These are phyloP conservation scores for Amylocarpus encephaloides DNA, from an alignment of 2,329 filamentous ascomycete species.

Conservation along the genomic window DNA sequence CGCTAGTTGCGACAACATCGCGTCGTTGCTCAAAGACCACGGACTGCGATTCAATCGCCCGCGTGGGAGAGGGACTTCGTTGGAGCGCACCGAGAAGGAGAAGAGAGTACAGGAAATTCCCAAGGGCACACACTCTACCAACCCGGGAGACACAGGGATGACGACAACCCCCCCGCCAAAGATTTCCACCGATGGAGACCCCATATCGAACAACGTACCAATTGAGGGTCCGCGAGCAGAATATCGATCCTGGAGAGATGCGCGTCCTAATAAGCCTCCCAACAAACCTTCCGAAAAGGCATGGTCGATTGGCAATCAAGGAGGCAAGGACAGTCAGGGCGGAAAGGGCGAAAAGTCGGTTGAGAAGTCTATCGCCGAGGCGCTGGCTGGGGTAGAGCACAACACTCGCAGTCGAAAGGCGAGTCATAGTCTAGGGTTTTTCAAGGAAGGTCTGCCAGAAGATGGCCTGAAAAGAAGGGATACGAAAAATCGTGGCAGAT, in stretches of 20 bases:
- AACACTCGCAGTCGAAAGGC: conserved; percentile 61
- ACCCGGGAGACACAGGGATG: conserved; percentile 33
- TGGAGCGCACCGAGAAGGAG: conserved; percentile 40
- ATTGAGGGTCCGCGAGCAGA: conserved; percentile 28
- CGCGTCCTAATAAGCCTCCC: conserved; percentile 16
- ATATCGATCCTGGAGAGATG: conserved; percentile 32
- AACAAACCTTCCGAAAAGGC: conserved; percentile 44
- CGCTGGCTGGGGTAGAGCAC: conserved; percentile 53
- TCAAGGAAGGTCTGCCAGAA: conserved; percentile 58
- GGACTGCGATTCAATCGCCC: conserved; percentile 31
- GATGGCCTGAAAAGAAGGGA: conserved; percentile 52
- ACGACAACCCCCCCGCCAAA: conserved; percentile 20
- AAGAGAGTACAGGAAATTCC: conserved; percentile 32
- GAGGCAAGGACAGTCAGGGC: conserved; percentile 47
- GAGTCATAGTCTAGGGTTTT: conserved; percentile 60
- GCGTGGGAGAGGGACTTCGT: conserved; percentile 34
- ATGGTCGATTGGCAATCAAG: conserved; percentile 57
- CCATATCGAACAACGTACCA: conserved; percentile 25
- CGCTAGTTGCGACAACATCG: conserved; percentile 32
- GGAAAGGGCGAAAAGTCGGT: conserved; percentile 52
- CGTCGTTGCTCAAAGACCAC: conserved; percentile 32
- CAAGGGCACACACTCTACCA: conserved; percentile 26
- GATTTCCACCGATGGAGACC: conserved; percentile 12
- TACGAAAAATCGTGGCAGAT: conserved; percentile 27
- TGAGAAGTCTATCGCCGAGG: conserved; percentile 58